phyloP scores from a whole-genome alignment of 345 rosid genomes.

The Eucalyptus brandiana region DNA sequence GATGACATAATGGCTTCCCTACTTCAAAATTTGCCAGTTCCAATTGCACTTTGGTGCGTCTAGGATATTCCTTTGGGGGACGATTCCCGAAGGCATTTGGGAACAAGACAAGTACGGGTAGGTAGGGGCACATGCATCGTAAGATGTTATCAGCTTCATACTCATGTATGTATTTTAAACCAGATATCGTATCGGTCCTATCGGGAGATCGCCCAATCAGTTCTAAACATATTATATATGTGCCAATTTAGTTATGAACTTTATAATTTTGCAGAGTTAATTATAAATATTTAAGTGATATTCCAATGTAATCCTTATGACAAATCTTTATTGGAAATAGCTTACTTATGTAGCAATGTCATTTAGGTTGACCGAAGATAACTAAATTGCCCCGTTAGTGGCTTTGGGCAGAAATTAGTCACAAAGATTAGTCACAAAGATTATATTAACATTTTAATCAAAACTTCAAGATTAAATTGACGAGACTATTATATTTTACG shows the following conservation, averaged over 20 bases:
- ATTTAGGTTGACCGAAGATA: rapidly evolving
- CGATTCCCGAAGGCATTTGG: neutral
- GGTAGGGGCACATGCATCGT: neutral
- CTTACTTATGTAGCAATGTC: rapidly evolving
- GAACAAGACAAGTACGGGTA: neutral
- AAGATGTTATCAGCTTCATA: neutral
- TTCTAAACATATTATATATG: rapidly evolving
- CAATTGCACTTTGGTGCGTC: neutral
- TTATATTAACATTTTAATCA: neutral
- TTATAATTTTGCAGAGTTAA: neutral
- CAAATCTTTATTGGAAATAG: neutral
- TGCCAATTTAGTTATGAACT: rapidly evolving
- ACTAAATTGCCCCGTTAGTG: neutral
- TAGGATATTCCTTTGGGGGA: neutral
- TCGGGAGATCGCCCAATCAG: too few relatives aligned
- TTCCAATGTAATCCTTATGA: neutral
- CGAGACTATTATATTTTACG: rapidly evolving
- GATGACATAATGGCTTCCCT: neutral
- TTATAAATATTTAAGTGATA: neutral
- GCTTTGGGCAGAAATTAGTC: neutral
- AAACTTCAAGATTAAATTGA: neutral
- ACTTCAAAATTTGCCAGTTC: neutral
- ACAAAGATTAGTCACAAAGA: neutral
- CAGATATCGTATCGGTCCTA: rapidly evolving
- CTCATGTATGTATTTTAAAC: rapidly evolving